A percentile compares a stretch with the other conserved stretches of the same genome.
These are phyloP conservation scores for Schwanniomyces sp. DNA, from an alignment of 805 yeast genomes.

Conservation along the genomic window DNA sequence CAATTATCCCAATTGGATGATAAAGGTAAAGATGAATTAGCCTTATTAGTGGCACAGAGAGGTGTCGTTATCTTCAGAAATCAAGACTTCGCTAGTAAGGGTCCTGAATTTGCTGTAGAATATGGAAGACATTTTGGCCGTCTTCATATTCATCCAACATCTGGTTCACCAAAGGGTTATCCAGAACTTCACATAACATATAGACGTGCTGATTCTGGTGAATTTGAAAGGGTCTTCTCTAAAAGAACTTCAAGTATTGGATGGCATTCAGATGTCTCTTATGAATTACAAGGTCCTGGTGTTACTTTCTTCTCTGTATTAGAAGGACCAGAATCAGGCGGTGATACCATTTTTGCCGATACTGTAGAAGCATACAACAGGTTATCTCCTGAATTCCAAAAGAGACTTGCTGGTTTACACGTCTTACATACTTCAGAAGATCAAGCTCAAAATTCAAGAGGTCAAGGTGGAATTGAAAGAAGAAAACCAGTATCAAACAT, in stretches of 20 bases:
- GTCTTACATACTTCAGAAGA: slow-evolving; percentile 70
- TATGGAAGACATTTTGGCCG: slow-evolving; percentile 69
- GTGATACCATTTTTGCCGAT: slow-evolving; percentile 80
- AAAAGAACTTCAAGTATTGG: slow-evolving; percentile 36
- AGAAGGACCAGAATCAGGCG: slow-evolving; percentile 62
- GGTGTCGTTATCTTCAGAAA: slow-evolving; percentile 68
- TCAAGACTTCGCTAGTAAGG: slow-evolving; percentile 59
- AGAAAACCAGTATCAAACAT: slow-evolving; percentile 60
- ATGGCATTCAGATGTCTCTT: slow-evolving; percentile 78
- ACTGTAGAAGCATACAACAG: slow-evolving; percentile 69
- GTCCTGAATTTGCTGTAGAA: slow-evolving; percentile 50
- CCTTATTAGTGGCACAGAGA: slow-evolving; percentile 64
- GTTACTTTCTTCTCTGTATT: slow-evolving; percentile 64
- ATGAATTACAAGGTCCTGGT: slow-evolving; percentile 73
- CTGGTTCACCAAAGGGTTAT: slow-evolving; percentile 66
- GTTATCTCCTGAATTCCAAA: slow-evolving; percentile 63
- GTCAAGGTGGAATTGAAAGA: slow-evolving; percentile 62
- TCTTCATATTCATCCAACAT: slow-evolving; percentile 70
- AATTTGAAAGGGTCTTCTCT: slow-evolving; percentile 33
- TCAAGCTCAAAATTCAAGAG: slow-evolving; percentile 60
- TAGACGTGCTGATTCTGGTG: slow-evolving; percentile 45
- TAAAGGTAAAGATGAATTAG: slow-evolving; percentile 66
- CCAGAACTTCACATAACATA: slow-evolving; percentile 66
- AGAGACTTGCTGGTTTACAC: slow-evolving; percentile 58
- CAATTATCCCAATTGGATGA: slow-evolving; percentile 56